Evolutionary conservation across 1,139 yeast genomes (phyloP).

Genomic region (Pichia sp.): DNA sequence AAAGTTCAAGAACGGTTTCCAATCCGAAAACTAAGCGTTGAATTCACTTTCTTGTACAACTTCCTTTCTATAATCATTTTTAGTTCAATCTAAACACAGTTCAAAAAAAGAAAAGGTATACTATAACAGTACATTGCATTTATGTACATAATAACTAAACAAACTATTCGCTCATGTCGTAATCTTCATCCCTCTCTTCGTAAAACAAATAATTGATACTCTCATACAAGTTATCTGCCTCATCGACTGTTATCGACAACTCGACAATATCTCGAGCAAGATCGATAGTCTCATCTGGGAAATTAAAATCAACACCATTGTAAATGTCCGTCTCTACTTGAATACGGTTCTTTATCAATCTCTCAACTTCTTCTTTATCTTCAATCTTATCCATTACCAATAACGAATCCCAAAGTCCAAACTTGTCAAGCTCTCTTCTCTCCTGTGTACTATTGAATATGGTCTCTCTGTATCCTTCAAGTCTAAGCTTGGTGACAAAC

Average conservation of each 20-base stretch:
- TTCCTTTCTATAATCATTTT: no score
- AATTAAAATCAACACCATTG: slow-evolving; percentile 57
- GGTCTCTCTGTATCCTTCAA: slow-evolving; percentile 9
- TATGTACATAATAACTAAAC: not conserved
- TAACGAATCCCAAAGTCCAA: slow-evolving; percentile 11
- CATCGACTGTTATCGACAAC: slow-evolving; percentile 64
- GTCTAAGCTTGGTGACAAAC: slow-evolving; percentile 18
- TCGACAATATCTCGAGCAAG: slow-evolving; percentile 68
- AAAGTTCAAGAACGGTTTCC: slow-evolving; percentile 99
- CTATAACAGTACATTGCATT: no score
- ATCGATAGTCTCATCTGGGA: slow-evolving; percentile 58
- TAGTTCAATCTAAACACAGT: no score
- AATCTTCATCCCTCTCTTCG: slow-evolving; percentile 19
- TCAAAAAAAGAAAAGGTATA: no score
- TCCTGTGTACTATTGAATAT: slow-evolving; percentile 21
- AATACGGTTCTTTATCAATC: slow-evolving; percentile 26
- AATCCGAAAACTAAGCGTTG: slow-evolving; percentile 31
- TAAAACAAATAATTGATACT: slow-evolving; percentile 58
- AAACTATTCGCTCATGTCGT: slow-evolving; percentile 2
- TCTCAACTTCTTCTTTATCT: slow-evolving; percentile 1
- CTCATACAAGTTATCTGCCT: slow-evolving; percentile 66
- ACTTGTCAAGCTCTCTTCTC: slow-evolving; percentile 15
- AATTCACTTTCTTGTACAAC: no score
- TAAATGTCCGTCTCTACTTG: slow-evolving; percentile 26
- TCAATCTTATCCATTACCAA: slow-evolving; percentile 3